Evolutionary conservation across 768 basidiomycete species (phyloP).

Genomic region (Lactarius hatsudake): DNA sequence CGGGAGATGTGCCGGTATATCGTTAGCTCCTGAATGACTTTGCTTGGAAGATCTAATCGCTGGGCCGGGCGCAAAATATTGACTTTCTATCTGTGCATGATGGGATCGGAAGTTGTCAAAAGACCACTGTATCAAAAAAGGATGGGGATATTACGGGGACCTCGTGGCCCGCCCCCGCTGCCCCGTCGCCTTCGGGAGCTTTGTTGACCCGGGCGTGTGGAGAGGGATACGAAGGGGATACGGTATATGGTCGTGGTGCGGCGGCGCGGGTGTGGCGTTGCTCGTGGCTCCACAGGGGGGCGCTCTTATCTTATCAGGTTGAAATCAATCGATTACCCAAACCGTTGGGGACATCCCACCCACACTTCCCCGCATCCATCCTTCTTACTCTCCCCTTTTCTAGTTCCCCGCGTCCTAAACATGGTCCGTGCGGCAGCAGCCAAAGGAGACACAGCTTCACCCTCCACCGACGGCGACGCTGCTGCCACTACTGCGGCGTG

Average conservation of each 20-base stretch:
- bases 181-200: too few species aligned
- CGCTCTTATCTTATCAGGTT: not conserved
- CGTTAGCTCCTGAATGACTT: not conserved
- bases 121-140: too few species aligned
- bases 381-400: not conserved
- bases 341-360: too few species aligned
- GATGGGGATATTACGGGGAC: not conserved
- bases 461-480: not conserved
- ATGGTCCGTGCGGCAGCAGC: conserved; percentile 49
- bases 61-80: not conserved
- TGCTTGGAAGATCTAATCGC: not conserved
- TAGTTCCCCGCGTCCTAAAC: not conserved
- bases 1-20: not conserved
- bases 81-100: not conserved
- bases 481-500: conserved; percentile 42
- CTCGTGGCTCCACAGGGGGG: not conserved
- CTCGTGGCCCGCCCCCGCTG: not conserved
- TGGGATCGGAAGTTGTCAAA: not conserved
- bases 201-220: too few species aligned
- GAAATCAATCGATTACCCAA: not conserved
- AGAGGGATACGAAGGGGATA: too few species aligned
- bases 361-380: too few species aligned
- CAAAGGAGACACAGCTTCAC: not conserved
- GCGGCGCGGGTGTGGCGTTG: not conserved
- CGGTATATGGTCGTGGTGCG: too few species aligned